Base-by-base conservation (phyloP, 306 rosid species). In the Hippophae rhamnoides region DNA sequence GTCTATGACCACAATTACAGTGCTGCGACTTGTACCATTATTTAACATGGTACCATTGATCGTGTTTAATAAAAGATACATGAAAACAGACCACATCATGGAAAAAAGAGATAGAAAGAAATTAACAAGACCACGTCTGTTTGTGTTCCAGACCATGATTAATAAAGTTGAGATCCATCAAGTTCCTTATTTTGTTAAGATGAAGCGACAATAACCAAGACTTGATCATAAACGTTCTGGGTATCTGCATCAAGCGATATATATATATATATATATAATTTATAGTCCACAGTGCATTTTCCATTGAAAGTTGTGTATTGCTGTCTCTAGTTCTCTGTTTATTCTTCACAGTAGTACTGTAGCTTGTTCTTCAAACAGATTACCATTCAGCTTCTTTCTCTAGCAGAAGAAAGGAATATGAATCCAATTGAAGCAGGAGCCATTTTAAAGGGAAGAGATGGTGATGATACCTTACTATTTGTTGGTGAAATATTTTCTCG, bases 401-500 rank as follows among this genome's bases (percentile, higher is more conserved):
- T 92, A 58, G 73, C 79, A 55, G 79, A 83, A 74, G 92, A 80
- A 63, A 77, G 72, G 61, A 72, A 67, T 58, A 43, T 49, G 61
- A 63, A 40, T 60, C 43, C 68, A 46, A 69, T 52, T 56, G 65
- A 73, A 46, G 63, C 47, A 56, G 69, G 51, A 43, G 72, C 65
- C 9, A 31, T 31, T 60, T 54, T 18, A 9, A 50, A 14, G 56
- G 70, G 59, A 65, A 69, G 54, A 61, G 80, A 68, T 59, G 43
- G 60, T 40, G 74, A 79, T 54, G 83, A 77, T 50, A 59, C 85
- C 59, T 67, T 85, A 69, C 56, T 85, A 44, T 92, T 92, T 70
- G 76, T 81, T 31, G 98, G 98, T 72, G 89, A 85, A 74, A 69
- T 73, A 69, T 81, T 87, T 78, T 79, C 98, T 69, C 95, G 86